A percentile compares a stretch with the other conserved stretches of the same genome.
Conservation (phyloP, 176 grass and related monocot genomes). For the Musa beccarii region DNA sequence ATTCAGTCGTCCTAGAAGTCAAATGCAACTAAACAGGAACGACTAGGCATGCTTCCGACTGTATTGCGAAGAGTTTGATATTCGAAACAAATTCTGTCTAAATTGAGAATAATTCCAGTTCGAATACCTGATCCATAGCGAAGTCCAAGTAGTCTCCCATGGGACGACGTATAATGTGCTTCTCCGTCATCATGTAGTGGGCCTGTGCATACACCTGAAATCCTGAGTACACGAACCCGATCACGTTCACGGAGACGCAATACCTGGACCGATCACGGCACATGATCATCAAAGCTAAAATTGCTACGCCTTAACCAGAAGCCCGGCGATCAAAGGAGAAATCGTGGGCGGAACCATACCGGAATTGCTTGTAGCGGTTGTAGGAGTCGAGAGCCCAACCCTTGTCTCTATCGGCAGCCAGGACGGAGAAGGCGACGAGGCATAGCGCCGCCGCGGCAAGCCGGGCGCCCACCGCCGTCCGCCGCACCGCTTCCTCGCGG, state of each 20-base stretch:
- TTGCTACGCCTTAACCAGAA: neutral
- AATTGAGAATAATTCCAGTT: neutral
- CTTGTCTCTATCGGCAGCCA: constrained; percentile 61
- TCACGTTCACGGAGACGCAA: constrained; percentile 72
- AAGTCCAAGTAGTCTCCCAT: constrained; percentile 68
- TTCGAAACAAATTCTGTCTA: neutral
- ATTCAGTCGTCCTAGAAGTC: neutral
- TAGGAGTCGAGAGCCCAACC: constrained; percentile 84
- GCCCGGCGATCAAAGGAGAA: neutral
- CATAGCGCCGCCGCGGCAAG: constrained; percentile 47
- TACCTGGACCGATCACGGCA: constrained; percentile 34
- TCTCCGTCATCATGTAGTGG: constrained; percentile 36
- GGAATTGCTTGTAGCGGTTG: constrained; percentile 62
- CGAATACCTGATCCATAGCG: constrained; percentile 80
- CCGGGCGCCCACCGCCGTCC: constrained; percentile 35
- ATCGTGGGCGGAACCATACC: constrained; percentile 18
- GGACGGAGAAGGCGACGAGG: constrained; percentile 63
- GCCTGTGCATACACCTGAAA: constrained; percentile 47
- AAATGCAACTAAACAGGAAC: neutral
- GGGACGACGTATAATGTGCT: constrained; percentile 48
- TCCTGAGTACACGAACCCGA: constrained; percentile 70
- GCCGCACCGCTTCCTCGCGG: constrained; percentile 23
- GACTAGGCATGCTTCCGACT: neutral
- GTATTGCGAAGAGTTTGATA: neutral
- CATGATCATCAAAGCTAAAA: neutral